Conservation (phyloP, 2,329 filamentous ascomycete genomes). For the Fonsecaea nubica region DNA sequence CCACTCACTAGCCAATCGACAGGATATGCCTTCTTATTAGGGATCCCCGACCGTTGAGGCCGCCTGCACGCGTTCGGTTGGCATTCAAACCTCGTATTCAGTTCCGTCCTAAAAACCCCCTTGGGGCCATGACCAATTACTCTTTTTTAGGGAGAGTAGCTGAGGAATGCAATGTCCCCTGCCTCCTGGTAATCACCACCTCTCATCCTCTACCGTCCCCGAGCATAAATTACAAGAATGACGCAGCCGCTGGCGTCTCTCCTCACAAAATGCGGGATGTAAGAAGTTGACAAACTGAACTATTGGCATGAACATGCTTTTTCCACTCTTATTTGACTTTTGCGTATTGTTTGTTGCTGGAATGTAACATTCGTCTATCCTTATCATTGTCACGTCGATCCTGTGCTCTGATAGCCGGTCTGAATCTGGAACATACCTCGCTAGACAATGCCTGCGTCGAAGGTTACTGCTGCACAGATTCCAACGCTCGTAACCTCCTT, state of each 20-base stretch:
- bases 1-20: not conserved
- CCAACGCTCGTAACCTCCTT: slow-evolving; percentile 20
- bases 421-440: slow-evolving; percentile 1
- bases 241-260: slow-evolving; percentile 2
- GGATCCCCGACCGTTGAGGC: slow-evolving; percentile 1
- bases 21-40: slow-evolving; percentile 1
- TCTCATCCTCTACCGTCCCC: not conserved
- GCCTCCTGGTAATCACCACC: no score
- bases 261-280: not conserved
- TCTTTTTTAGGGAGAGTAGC: not conserved
- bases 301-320: slow-evolving; percentile 15
- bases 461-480: slow-evolving; percentile 24
- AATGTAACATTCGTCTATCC: slow-evolving; percentile 1
- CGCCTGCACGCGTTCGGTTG: not conserved
- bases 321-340: slow-evolving; percentile 1
- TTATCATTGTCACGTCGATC: slow-evolving; percentile 11
- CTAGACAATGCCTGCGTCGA: slow-evolving; percentile 17
- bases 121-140: not conserved
- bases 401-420: not conserved
- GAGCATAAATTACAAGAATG: slow-evolving; percentile 10
- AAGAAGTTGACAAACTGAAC: not conserved
- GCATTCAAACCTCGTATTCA: slow-evolving; percentile 18
- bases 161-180: not conserved
- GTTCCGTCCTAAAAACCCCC: not conserved
- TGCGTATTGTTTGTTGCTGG: slow-evolving; percentile 1